A percentile compares a stretch with the other conserved stretches of the same genome.
These are phyloP conservation scores for Euryodendron excelsum DNA, from an alignment of 148 eudicot genomes.

Conservation along the genomic window DNA sequence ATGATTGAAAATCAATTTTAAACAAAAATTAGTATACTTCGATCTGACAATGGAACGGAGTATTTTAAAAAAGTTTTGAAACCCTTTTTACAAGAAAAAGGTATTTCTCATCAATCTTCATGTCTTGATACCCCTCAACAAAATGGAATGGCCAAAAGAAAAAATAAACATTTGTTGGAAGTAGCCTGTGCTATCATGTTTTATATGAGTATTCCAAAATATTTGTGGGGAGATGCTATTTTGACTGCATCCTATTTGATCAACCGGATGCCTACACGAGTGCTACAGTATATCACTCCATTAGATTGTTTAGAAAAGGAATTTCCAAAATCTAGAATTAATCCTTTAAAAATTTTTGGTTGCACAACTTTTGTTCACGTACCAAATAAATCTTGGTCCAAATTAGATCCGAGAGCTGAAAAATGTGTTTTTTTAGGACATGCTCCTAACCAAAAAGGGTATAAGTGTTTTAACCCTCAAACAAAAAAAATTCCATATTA, in stretches of 20 bases:
- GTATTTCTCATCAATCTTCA: background rate
- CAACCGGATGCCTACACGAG: background rate
- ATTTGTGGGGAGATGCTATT: background rate
- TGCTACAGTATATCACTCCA: background rate
- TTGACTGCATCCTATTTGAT: background rate
- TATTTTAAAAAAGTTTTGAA: background rate
- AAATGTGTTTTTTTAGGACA: background rate
- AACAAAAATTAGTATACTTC: no score
- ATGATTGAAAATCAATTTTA: no score
- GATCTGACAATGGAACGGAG: no score
- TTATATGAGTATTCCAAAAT: background rate
- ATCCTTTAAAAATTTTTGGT: background rate
- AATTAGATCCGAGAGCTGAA: background rate
- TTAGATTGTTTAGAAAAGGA: background rate
- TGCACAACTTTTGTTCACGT: background rate
- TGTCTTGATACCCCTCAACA: background rate
- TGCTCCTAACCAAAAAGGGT: background rate
- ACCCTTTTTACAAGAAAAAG: background rate
- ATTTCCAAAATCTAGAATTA: background rate
- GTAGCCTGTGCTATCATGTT: background rate
- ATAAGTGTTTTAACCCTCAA: background rate
- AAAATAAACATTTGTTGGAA: background rate
- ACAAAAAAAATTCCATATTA: background rate
- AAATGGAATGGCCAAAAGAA: background rate
- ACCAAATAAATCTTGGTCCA: background rate